Base-by-base conservation (phyloP, 192 early-diverging fungal species). In the Linnemannia schmuckeri region DNA sequence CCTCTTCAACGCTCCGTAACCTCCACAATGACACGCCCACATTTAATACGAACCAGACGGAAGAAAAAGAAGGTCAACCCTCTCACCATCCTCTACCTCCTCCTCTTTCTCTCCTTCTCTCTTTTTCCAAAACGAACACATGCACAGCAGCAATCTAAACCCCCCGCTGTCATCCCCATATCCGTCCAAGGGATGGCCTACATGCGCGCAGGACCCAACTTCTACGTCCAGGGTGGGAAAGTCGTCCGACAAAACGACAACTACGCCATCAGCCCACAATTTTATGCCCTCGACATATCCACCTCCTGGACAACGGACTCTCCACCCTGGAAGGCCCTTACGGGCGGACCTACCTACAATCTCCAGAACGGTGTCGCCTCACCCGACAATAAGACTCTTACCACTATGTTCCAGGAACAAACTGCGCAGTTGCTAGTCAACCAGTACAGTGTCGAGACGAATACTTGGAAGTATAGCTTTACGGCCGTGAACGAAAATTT, bases 151-250 rank as follows among this genome's bases (percentile, higher is more conserved):
- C 47, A 12, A 49, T 12, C 47, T 0, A 49, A 49, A 49, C 47
- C 15, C 47, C n/a, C 57, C 27, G 2, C n/a, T 12, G 27, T 71
- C 24, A 20, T 71, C 15, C 73, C 73, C 4, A 6, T 33, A 1
- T 63, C 80, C 27, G 73, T 66, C 18, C 74, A 81, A 42, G 73
- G 70, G 46, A 75, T 75, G 61, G 80, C 80, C 4, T 71, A 54
- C 52, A 55, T 55, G 12, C 80, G 80, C 6, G 74, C 66, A 18
- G 73, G 80, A 20, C 38, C 42, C 15, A 33, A 71, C 27, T 61
- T 81, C 38, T 81, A 81, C 44, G 24, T 81, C 38, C 73, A 75
- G 6, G 80, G 80, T 10, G 80, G 74, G 1, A 38, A 35, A 55
- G 20, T 41, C 9, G 5, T 22, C 2, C 22, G 27, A 9, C 18